Evolutionary conservation across 148 eudicot genomes (phyloP), one percentile per base, ranked within the genome.

Genomic region (Cornus suecica): DNA sequence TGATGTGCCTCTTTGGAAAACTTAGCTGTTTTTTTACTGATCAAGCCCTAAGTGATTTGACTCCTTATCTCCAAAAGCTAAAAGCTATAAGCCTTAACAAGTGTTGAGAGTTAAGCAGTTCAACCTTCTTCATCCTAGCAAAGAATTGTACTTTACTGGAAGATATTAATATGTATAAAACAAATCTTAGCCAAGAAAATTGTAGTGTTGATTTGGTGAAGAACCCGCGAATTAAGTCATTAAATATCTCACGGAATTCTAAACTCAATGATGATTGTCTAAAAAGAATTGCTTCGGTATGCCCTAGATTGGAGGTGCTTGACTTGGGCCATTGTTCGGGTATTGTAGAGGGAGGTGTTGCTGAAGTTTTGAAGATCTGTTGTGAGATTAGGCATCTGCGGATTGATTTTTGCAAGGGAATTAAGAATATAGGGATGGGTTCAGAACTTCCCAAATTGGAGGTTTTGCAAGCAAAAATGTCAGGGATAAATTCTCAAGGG

Each of bases 241-340:
- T 92, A 70, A 56, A 68, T 71, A 76, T 91, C 80, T 30, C 75
- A 34, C 60, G 67, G 0, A 88, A 85, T 80, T 61, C 64, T 62
- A 56, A 77, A 37, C 61, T 92, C 75, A 84, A 73, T 70, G 84
- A 85, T 32, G 85, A 83, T 61, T 85, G 85, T 74, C 86, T 90
- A 23, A 83, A 79, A 51, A 78, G 71, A 29, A 70, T 92, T 82
- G 84, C 88, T 31, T 23, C 67, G 1, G 76, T 80, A 28, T 88
- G 97, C 80, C 94, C n/a, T n/a, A n/a, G n/a, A n/a, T n/a, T n/a
- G n/a, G 90, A 90, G 73, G n/a, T 70, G 22, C 80, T 92, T 62
- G 90, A 85, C 31, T 72, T 92, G 48, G 80, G 87, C 75, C 78
- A 37, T 70, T 88, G 94, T 60, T 45, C 74, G 0, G 76, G 69